Conservation (phyloP, 371 early-diverging fungal genomes). For the Amoeboaphelidium occidentale region DNA sequence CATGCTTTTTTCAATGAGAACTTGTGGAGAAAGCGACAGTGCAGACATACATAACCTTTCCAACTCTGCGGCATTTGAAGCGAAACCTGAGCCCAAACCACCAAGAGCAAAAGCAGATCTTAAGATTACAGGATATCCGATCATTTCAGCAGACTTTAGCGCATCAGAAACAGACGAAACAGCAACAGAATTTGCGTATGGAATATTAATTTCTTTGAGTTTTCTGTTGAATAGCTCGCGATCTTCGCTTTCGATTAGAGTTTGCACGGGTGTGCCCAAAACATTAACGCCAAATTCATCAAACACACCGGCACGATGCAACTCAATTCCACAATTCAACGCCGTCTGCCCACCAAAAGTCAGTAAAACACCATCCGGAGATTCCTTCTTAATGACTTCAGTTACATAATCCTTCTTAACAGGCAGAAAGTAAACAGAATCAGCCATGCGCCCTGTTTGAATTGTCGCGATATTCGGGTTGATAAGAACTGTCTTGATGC, state of each 20-base stretch:
- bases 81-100: constrained; percentile 86
- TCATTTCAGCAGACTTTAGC: constrained; percentile 42
- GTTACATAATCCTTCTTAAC: constrained; percentile 77
- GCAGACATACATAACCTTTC: constrained; percentile 49
- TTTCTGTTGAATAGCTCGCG: constrained; percentile 75
- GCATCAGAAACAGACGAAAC: constrained; percentile 58
- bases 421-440: constrained; percentile 84
- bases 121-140: constrained; percentile 79
- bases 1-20: constrained; percentile 79
- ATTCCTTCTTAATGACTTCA: constrained; percentile 70
- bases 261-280: constrained; percentile 70
- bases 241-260: constrained; percentile 77
- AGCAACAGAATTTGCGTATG: constrained; percentile 52
- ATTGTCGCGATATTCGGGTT: constrained; percentile 95
- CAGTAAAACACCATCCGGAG: constrained; percentile 53
- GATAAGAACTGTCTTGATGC: constrained; percentile 69
- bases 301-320: constrained; percentile 22
- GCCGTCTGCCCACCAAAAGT: constrained; percentile 94
- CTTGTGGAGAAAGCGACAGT: constrained; percentile 65
- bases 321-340: constrained; percentile 66
- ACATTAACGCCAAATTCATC: constrained; percentile 31
- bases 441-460: constrained; percentile 79
- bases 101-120: constrained; percentile 83
- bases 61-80: constrained; percentile 49
- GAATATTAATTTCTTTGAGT: constrained; percentile 53